Base-by-base conservation (phyloP, 192 early-diverging fungal genomes). In the Chytriomyces sp. region DNA sequence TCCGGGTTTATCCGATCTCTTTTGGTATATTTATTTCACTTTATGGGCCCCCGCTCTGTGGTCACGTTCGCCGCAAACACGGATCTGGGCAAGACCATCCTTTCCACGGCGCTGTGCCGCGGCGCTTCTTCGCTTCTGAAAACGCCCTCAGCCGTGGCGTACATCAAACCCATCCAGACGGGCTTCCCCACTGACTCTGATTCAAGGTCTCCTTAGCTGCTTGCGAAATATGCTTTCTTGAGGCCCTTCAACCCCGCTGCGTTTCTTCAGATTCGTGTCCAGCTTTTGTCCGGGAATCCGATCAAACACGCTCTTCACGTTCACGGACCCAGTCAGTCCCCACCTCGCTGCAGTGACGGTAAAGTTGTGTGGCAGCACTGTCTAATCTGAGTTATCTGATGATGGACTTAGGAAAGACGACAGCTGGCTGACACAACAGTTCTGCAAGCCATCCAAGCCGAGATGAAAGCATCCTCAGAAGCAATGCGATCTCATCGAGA, bases 151-250 rank as follows among this genome's bases (percentile, higher is more conserved):
- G 28, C 45, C 43, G 88, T 91, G 9, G 85, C 88, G 67, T 94
- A 93, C 77, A 46, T 94, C 35, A 95, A 95, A 63, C 94, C 94
- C 0, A 87, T 95, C 4, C 94, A 95, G 81, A 95, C 94, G 9
- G 94, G 93, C 0, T 95, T 86, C 81, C 93, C 94, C 7, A 80
- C 79, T 6, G 93, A 94, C 80, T 89, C 88, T 49, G 94, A 95
- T 82, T 87, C 89, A 50, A 86, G 89, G 86, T 89, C 75, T 16
- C 71, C 48, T 5, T n/a, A 45, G 5, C 35, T 35, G 35, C 35
- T 35, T 35, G 35, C 35, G 35, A 35, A 35, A 18, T 50, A 9
- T 60, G 47, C n/a, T 3, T 13, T 64, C 26, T n/a, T 16, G 43
- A 24, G 2, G 70, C 10, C 45, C 20, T 49, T 24, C 26, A 35